phyloP scores from a whole-genome alignment of 78 protist genomes.

The Polysphondylium violaceum region DNA sequence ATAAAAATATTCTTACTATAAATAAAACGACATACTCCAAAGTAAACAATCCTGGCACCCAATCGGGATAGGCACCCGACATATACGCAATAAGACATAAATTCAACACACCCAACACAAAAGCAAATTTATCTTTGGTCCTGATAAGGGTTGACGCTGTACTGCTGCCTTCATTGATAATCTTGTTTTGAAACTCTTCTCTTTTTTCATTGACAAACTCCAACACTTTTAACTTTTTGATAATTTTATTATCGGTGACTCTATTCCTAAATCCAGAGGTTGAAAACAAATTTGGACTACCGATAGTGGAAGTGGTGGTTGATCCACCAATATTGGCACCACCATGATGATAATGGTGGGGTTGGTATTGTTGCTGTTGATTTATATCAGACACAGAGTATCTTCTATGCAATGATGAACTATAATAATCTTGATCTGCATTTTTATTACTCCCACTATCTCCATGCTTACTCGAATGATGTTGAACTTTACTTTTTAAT shows the following conservation, averaged over 20 bases:
- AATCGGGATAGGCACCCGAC: constrained; percentile 25
- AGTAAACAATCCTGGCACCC: constrained; percentile 26
- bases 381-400: constrained; percentile 31
- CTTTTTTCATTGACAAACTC: constrained; percentile 65
- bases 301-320: no score
- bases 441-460: neutral
- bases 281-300: no score
- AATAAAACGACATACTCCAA: constrained; percentile 27
- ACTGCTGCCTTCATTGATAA: constrained; percentile 18
- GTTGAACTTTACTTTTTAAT: neutral
- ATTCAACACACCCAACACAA: constrained; percentile 64
- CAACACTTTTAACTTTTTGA: constrained; percentile 57
- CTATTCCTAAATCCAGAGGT: constrained; percentile 5
- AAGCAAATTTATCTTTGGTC: constrained; percentile 58
- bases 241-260: constrained; percentile 32
- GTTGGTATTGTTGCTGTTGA: neutral
- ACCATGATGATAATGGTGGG: neutral
- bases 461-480: neutral
- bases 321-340: neutral
- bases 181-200: constrained; percentile 48
- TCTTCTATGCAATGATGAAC: constrained; percentile 50
- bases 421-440: neutral
- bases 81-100: constrained; percentile 68
- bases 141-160: constrained; percentile 42
- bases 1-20: constrained; percentile 21